Evolutionary conservation across 2,329 filamentous ascomycete species (phyloP).

Genomic region (Clonostachys sp.): DNA sequence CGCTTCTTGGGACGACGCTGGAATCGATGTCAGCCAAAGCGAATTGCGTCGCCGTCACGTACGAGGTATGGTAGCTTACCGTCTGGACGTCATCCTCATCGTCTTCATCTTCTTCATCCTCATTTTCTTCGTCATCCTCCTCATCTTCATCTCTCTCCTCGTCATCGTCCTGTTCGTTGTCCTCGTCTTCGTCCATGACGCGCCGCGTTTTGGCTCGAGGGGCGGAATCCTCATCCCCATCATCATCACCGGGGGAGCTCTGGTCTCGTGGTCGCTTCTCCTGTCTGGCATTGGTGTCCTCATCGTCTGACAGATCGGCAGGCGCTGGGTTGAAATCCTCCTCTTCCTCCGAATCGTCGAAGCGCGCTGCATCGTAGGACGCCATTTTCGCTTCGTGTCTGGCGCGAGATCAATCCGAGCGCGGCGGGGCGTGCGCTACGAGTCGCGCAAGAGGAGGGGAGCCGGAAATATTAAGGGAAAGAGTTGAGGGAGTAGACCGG

Average conservation of each 20-base stretch:
- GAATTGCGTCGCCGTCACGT: neutral
- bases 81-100: conserved; percentile 67
- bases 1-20: conserved; percentile 75
- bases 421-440: too few relatives aligned
- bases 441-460: too few relatives aligned
- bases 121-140: conserved; percentile 30
- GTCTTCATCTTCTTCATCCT: conserved; percentile 60
- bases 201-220: conserved; percentile 11
- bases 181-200: conserved; percentile 34
- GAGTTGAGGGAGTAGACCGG: too few relatives aligned
- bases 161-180: conserved; percentile 24
- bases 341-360: conserved; percentile 69
- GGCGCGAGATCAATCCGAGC: too few relatives aligned
- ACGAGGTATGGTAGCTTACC: conserved; percentile 22
- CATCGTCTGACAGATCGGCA: conserved; percentile 65
- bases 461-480: too few relatives aligned
- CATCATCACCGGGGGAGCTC: conserved; percentile 18
- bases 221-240: conserved; percentile 28
- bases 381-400: conserved; percentile 31
- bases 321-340: conserved; percentile 85
- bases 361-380: conserved; percentile 39
- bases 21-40: conserved; percentile 7
- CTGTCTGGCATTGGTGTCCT: conserved; percentile 31
- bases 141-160: conserved; percentile 26
- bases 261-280: conserved; percentile 2